A percentile compares a stretch with the other conserved stretches of the same genome.
Conservation (phyloP, 2,329 filamentous ascomycete genomes). For the Bimuria novae-zelandiae region DNA sequence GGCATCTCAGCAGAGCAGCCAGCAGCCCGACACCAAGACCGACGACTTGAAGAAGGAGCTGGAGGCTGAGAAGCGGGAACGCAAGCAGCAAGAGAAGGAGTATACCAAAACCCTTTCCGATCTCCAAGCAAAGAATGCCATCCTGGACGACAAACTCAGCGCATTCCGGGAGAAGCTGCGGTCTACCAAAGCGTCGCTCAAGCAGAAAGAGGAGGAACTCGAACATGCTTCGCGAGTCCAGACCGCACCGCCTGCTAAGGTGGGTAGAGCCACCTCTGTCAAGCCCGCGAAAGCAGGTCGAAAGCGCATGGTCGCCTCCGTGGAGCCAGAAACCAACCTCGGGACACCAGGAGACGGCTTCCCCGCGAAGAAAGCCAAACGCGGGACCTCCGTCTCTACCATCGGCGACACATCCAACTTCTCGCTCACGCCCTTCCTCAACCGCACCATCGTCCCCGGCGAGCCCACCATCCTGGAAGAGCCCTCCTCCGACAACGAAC, state of each 20-base stretch:
- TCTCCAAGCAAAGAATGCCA: slow-evolving; percentile 64
- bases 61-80: slow-evolving; percentile 56
- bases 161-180: slow-evolving; percentile 72
- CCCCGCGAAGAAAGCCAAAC: slow-evolving; percentile 52
- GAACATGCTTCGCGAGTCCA: slow-evolving; percentile 51
- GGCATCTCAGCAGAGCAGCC: slow-evolving; percentile 45
- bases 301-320: slow-evolving; percentile 49
- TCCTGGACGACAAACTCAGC: slow-evolving; percentile 72
- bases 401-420: slow-evolving; percentile 88
- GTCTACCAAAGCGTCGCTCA: slow-evolving; percentile 72
- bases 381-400: slow-evolving; percentile 56
- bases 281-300: slow-evolving; percentile 48
- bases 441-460: slow-evolving; percentile 66
- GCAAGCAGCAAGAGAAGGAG: slow-evolving; percentile 58
- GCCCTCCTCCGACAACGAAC: slow-evolving; percentile 31
- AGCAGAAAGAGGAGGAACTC: slow-evolving; percentile 62
- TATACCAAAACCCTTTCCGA: slow-evolving; percentile 62
- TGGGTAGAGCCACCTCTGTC: slow-evolving; percentile 33
- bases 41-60: slow-evolving; percentile 58
- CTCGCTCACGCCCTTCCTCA: slow-evolving; percentile 92
- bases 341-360: slow-evolving; percentile 56
- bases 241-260: slow-evolving; percentile 37
- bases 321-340: slow-evolving; percentile 54
- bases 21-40: slow-evolving; percentile 49
- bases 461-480: slow-evolving; percentile 45